Evolutionary conservation across 805 yeast species (phyloP).

Genomic region (Candida loeiensis): DNA sequence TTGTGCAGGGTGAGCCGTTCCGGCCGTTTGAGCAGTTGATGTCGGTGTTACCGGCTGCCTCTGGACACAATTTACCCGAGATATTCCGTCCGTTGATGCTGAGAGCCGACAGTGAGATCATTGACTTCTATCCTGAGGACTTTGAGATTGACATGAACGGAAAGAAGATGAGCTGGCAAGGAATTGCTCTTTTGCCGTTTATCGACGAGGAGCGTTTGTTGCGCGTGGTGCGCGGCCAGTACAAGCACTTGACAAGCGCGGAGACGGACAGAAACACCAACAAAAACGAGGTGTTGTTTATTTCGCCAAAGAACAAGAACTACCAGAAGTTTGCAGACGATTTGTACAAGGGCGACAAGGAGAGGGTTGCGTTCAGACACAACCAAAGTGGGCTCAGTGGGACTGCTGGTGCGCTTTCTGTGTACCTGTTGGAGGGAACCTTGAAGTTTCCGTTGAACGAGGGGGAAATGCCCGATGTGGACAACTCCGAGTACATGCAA

Average conservation of each 20-base stretch:
- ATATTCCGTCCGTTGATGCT: slow-evolving; percentile 81
- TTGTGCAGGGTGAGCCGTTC: slow-evolving; percentile 73
- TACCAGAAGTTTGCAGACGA: slow-evolving; percentile 34
- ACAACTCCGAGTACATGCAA: slow-evolving; percentile 37
- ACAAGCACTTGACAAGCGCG: slow-evolving; percentile 58
- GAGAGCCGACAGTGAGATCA: slow-evolving; percentile 72
- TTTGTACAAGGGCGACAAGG: slow-evolving; percentile 39
- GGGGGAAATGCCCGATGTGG: slow-evolving; percentile 44
- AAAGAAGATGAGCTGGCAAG: slow-evolving; percentile 92
- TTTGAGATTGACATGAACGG: slow-evolving; percentile 95
- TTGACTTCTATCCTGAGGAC: slow-evolving; percentile 86
- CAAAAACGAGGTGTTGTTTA: slow-evolving; percentile 64
- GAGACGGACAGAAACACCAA: slow-evolving; percentile 68
- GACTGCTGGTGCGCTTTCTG: slow-evolving; percentile 32
- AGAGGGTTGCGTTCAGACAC: slow-evolving; percentile 39
- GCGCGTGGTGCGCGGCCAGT: slow-evolving; percentile 61
- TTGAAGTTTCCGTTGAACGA: slow-evolving; percentile 46
- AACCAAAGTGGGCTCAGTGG: slow-evolving; percentile 61
- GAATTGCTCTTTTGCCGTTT: slow-evolving; percentile 84
- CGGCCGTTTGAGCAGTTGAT: slow-evolving; percentile 89
- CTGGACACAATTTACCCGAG: slow-evolving; percentile 80
- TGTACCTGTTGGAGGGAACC: slow-evolving; percentile 33
- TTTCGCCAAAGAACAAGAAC: slow-evolving; percentile 60
- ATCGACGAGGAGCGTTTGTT: slow-evolving; percentile 79
- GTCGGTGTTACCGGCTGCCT: slow-evolving; percentile 94